Conservation (phyloP, 2,329 filamentous ascomycete genomes). For the Ceratocystis huliohia region DNA sequence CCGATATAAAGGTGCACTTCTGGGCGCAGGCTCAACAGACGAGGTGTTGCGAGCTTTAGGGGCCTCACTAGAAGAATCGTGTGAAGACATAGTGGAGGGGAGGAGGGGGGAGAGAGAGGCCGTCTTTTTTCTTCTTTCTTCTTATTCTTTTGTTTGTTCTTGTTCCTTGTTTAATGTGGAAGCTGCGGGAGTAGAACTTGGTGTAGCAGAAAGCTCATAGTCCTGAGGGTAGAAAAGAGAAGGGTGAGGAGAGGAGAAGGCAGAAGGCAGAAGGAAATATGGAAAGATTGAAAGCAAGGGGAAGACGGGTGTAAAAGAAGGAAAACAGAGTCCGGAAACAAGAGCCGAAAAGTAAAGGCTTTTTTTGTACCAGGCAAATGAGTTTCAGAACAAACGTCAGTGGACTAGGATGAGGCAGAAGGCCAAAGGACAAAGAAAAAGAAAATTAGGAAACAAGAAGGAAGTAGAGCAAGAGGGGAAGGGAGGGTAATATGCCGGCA, state of each 20-base stretch:
- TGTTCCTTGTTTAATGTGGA: background rate
- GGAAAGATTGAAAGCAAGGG: background rate
- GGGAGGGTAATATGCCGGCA: background rate
- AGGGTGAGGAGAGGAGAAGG: background rate
- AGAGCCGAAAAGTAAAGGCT: background rate
- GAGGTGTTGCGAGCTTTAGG: slow-evolving; percentile 3
- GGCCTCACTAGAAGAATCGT: slow-evolving; percentile 10
- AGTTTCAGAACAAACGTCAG: slow-evolving; percentile 1
- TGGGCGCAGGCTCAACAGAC: slow-evolving; percentile 11
- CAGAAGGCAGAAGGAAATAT: background rate
- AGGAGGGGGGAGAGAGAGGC: background rate
- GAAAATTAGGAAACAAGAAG: background rate
- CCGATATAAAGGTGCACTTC: slow-evolving; percentile 16
- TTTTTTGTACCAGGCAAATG: background rate
- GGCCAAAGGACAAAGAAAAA: slow-evolving; percentile 1
- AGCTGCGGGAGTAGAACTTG: background rate
- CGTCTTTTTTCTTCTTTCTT: background rate
- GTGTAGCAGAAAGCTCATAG: background rate
- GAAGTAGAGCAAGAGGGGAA: background rate
- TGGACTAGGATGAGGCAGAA: slow-evolving; percentile 2
- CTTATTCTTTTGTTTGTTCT: background rate
- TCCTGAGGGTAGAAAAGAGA: background rate
- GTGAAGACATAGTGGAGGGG: background rate
- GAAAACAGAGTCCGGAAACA: slow-evolving; percentile 3
- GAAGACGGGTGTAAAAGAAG: background rate